Evolutionary conservation across 164 flowering plant species (phyloP).

Genomic region (Hamamelis virginiana): DNA sequence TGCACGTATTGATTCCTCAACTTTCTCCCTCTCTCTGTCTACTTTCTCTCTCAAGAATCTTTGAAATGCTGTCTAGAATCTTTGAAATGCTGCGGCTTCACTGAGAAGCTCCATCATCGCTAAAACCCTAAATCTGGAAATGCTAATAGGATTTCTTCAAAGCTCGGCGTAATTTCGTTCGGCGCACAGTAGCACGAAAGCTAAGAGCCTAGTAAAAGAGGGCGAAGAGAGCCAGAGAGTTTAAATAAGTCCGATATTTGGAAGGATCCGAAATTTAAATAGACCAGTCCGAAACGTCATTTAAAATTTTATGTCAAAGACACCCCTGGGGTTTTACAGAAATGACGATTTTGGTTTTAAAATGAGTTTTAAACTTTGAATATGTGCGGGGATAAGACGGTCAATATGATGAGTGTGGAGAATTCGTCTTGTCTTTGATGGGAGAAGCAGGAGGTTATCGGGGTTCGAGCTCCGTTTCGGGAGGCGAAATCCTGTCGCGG

Average conservation of each 20-base stretch:
- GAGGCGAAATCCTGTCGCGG: conserved; percentile 19
- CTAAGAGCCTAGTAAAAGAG: conserved; percentile 3
- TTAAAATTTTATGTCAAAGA: conserved; percentile 10
- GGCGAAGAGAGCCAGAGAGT: conserved; percentile 4
- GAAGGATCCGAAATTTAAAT: conserved; percentile 6
- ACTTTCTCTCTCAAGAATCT: background rate
- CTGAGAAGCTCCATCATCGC: conserved; percentile 1
- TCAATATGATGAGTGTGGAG: conserved; percentile 7
- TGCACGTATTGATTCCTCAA: background rate
- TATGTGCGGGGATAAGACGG: conserved; percentile 11
- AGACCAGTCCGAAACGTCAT: background rate
- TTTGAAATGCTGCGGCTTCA: background rate
- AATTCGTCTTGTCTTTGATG: conserved; percentile 16
- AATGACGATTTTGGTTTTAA: background rate
- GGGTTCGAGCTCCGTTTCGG: conserved; percentile 24
- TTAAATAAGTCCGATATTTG: conserved; percentile 15
- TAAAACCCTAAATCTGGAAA: conserved; percentile 27
- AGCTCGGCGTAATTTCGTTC: conserved; percentile 25
- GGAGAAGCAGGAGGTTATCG: conserved; percentile 21
- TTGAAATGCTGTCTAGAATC: background rate
- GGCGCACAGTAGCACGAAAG: conserved; percentile 23
- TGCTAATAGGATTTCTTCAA: background rate
- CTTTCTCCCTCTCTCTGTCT: background rate
- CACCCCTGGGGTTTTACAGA: conserved; percentile 12
- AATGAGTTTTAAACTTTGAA: conserved; percentile 13